Conservation (phyloP, 306 rosid species). For the Begonia masoniana region DNA sequence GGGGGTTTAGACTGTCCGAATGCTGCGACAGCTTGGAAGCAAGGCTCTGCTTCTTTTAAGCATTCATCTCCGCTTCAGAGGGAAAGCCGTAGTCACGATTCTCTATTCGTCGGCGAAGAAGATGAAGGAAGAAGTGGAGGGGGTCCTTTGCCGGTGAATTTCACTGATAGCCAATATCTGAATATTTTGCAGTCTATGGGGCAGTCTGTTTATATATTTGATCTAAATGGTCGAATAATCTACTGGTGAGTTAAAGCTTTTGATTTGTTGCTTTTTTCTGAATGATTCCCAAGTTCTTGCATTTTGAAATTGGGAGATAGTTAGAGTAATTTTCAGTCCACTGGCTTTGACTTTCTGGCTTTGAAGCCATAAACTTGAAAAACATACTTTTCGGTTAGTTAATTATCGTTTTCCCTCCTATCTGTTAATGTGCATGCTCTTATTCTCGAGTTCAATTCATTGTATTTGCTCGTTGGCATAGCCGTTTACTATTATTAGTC, state of each 20-base stretch:
- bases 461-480: conserved; percentile 1
- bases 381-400: too few relatives aligned
- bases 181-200: conserved; percentile 96
- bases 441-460: conserved; percentile 3
- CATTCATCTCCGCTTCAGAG: conserved; percentile 87
- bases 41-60: conserved; percentile 48
- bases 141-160: conserved; percentile 52
- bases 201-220: conserved; percentile 80
- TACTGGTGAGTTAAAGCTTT: conserved; percentile 43
- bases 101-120: conserved; percentile 12
- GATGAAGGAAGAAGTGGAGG: conserved; percentile 14
- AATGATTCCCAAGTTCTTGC: background rate
- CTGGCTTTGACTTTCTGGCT: too few relatives aligned
- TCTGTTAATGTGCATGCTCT: background rate
- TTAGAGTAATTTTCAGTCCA: too few relatives aligned
- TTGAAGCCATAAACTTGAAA: too few relatives aligned
- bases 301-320: background rate
- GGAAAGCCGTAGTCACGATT: conserved; percentile 55
- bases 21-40: conserved; percentile 30
- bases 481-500: conserved; percentile 10
- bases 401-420: too few relatives aligned
- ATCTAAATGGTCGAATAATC: conserved; percentile 47
- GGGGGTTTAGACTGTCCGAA: conserved; percentile 17
- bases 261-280: background rate
- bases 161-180: conserved; percentile 55